Base-by-base conservation (phyloP, 116 monocot species). In the Dioscorea cayenensis region DNA sequence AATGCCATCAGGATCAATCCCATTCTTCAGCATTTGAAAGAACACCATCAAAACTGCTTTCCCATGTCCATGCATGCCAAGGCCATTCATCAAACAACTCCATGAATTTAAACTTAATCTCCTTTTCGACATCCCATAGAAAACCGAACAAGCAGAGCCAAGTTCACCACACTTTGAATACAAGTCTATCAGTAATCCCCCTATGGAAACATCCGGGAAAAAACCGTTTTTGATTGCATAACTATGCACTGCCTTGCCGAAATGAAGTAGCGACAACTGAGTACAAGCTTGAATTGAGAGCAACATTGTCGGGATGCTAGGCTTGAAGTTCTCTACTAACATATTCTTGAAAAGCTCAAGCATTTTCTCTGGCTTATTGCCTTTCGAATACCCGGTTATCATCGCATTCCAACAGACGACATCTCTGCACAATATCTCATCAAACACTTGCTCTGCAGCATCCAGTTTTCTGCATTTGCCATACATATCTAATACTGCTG, bases 81-180 rank as follows among this genome's bases (percentile, higher is more conserved):
- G 60, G 5, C 75, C 80, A 49, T 66, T 36, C 4, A 80, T 75
- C 75, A 80, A 75, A 14, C 71, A 71, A 37, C 60, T 80, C 75
- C 75, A 80, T 25, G 72, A 36, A 2, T 49, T 32, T 3, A 80
- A 66, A 36, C 52, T 65, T 55, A 80, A 66, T 16, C 52, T 52
- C n/a, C 51, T 51, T 19, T 25, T 25, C 1, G 21, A 36, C 22
- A 65, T 65, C 51, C 51, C 70, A 14, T 1, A 38, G 70, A 70
- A 70, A 22, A 65, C 64, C 12, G 25, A 14, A 12, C 22, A 70
- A 69, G 77, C 71, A 55, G 52, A 52, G 11, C 50, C 11, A 29
- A 77, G 36, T 36, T 77, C 77, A 18, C 77, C 77, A 63, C 77
- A 70, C 52, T 77, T 77, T 0, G 52, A 70, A 27, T 77, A 77